Evolutionary conservation across 768 basidiomycete species (phyloP).

Genomic region (Guyanaporus albipodus): DNA sequence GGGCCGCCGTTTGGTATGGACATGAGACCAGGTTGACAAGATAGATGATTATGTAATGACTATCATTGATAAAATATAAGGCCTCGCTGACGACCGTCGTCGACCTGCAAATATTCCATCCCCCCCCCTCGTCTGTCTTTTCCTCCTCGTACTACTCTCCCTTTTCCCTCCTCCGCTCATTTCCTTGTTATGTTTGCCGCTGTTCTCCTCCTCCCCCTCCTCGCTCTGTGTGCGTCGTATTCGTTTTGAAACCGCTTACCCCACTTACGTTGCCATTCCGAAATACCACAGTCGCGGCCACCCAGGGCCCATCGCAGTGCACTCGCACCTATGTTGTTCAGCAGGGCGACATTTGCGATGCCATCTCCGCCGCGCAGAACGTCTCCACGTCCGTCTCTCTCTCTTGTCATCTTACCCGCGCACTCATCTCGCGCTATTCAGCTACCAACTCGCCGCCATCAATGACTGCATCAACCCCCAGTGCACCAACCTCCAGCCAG

Average conservation of each 20-base stretch:
- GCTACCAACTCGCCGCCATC: constrained; percentile 69
- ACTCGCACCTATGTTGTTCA: constrained; percentile 58
- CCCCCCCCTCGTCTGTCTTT: background rate
- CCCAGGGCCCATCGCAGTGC: constrained; percentile 37
- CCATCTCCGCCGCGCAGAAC: constrained; percentile 59
- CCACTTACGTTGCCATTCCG: constrained; percentile 3
- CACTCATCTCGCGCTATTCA: constrained; percentile 26
- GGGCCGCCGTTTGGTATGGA: constrained; percentile 23
- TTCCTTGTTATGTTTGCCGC: constrained; percentile 34
- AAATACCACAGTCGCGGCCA: constrained; percentile 24
- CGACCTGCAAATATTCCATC: too few species aligned
- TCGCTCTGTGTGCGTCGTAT: constrained; percentile 40
- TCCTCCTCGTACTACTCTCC: background rate
- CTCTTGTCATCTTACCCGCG: background rate
- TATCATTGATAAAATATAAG: background rate
- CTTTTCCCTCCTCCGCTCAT: constrained; percentile 16
- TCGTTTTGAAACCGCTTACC: background rate
- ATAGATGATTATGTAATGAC: background rate
- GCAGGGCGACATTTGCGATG: constrained; percentile 64
- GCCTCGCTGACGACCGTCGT: background rate
- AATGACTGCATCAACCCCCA: constrained; percentile 43
- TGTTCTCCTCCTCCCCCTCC: constrained; percentile 44
- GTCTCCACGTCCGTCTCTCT: constrained; percentile 55
- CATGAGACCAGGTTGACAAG: constrained; percentile 13
- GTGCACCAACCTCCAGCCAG: constrained; percentile 59